Evolutionary conservation across 2,329 filamentous ascomycete genomes (phyloP).

Genomic region (Neocatenulostroma microsporum): DNA sequence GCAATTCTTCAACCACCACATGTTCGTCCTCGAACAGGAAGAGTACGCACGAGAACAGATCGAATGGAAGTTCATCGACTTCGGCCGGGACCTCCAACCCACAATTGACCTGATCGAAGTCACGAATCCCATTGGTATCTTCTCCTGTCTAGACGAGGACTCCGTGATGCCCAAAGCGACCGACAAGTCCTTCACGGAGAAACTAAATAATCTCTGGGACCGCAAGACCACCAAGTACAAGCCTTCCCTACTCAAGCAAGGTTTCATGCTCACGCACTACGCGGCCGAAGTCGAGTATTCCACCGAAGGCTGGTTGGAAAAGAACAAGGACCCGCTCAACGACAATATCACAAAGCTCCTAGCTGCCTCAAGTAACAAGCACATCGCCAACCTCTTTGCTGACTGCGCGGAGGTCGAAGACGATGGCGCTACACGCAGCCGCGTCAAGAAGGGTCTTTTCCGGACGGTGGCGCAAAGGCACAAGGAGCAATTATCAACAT

Average conservation of each 20-base stretch:
- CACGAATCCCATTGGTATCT: constrained; percentile 95
- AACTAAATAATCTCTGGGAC: constrained; percentile 94
- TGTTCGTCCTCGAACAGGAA: constrained; percentile 98
- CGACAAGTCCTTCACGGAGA: constrained; percentile 94
- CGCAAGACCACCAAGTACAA: constrained; percentile 92
- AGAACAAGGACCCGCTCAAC: constrained; percentile 97
- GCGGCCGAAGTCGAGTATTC: constrained; percentile 96
- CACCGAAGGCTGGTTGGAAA: constrained; percentile 91
- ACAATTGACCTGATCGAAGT: constrained; percentile 97
- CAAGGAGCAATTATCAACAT: constrained; percentile 93
- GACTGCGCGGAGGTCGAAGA: constrained; percentile 83
- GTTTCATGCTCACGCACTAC: constrained; percentile 94
- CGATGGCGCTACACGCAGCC: constrained; percentile 56
- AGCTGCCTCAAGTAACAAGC: constrained; percentile 70
- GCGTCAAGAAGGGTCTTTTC: constrained; percentile 96
- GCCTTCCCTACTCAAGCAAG: constrained; percentile 76
- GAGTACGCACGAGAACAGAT: constrained; percentile 97
- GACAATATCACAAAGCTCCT: constrained; percentile 91
- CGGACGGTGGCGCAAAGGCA: constrained; percentile 92
- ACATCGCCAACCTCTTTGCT: constrained; percentile 74
- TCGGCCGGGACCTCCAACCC: constrained; percentile 90
- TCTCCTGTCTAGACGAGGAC: constrained; percentile 95
- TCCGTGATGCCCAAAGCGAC: constrained; percentile 98
- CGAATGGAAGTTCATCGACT: constrained; percentile 99
- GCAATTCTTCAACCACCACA: constrained; percentile 99